Base-by-base conservation (phyloP, 2,329 filamentous ascomycete species). In the Ceratocystiopsis sp. region DNA sequence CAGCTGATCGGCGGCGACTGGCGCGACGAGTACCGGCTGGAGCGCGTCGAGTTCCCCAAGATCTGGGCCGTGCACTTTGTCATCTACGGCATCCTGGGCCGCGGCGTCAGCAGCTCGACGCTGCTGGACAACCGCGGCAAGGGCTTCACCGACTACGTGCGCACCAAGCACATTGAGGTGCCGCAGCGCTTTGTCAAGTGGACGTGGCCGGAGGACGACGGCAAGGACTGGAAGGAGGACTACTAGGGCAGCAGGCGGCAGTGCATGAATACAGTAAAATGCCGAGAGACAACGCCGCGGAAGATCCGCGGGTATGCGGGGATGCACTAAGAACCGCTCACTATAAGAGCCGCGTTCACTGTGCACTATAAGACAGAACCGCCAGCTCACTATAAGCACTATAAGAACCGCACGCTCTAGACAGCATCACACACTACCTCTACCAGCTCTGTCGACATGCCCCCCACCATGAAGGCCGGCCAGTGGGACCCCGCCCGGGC, bases 71-170 rank as follows among this genome's bases (percentile, higher is more conserved):
- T 71, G 17, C 63, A 73, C 48, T 70, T 67, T 63, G 64, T 0
- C 61, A 54, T 68, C 13, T 64, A 64, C 46, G 65, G 63, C 2
- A 60, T 63, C 18, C 46, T 68, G 11, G 62, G 63, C 3, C 51
- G 59, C 1, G 61, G 61, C 0, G 65, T 72, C 1, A 70, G 67
- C 49, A 67, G 65, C 43, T 65, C 61, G 14, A 61, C 57, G 25
- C 52, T 62, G 25, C 45, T 72, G n/a, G 68, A 72, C 53, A 57
- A 60, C 4, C 62, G 71, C 49, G 69, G 62, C 1, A 72, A 72
- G 51, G 66, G 67, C 0, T 64, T 71, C 51, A 65, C 60, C 10
- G 68, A 72, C 54, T 47, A 43, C 32, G 25, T 45, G 16, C 43
- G 46, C 54, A 65, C 69, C 17, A 42, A 40, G 44, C 35, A 60